These are phyloP conservation scores for Beauveria brongniartii DNA, from an alignment of 2,329 filamentous ascomycete genomes.

Conservation along the genomic window DNA sequence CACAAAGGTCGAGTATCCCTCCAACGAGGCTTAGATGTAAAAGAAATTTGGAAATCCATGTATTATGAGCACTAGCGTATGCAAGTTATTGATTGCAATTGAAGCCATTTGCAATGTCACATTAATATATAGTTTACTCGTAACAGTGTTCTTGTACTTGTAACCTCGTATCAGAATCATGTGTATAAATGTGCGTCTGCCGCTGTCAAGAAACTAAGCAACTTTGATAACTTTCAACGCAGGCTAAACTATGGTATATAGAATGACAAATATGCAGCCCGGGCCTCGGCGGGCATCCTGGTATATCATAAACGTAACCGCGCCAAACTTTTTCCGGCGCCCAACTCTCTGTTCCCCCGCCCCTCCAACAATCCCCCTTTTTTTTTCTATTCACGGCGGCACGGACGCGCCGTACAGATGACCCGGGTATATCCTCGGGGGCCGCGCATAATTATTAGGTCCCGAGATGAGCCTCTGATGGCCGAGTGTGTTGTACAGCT, in stretches of 20 bases:
- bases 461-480: constrained; percentile 9
- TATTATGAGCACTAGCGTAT: constrained; percentile 10
- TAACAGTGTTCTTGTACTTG: background rate
- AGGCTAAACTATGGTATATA: constrained; percentile 9
- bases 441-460: constrained; percentile 5
- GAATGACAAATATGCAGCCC: background rate
- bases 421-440: constrained; percentile 9
- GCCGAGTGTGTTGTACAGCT: constrained; percentile 10
- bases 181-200: background rate
- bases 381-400: background rate
- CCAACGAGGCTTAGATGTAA: constrained; percentile 51
- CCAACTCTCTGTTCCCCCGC: background rate
- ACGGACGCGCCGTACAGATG: constrained; percentile 6
- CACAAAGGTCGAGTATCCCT: constrained; percentile 58
- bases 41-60: background rate
- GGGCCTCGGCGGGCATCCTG: background rate
- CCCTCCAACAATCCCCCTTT: background rate
- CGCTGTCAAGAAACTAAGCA: background rate
- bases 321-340: background rate
- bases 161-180: background rate
- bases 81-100: constrained; percentile 1
- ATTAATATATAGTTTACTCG: background rate
- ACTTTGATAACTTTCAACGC: background rate
- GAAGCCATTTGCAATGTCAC: background rate
- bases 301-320: background rate